phyloP scores from a whole-genome alignment of 352 stramenopile species.

The Globisporangium viniferum region DNA sequence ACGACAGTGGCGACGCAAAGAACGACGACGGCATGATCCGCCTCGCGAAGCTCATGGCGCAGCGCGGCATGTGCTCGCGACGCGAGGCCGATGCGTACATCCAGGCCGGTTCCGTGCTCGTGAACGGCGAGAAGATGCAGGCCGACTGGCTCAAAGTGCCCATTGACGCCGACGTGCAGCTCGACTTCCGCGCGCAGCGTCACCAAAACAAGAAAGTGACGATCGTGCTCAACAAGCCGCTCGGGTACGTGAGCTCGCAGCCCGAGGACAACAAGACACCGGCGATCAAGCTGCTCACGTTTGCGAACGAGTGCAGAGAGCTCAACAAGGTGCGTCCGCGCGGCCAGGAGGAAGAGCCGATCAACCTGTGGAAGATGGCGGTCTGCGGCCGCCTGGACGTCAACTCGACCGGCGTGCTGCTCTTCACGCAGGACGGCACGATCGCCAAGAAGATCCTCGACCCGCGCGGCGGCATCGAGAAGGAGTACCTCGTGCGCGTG shows the following conservation, averaged over 20 bases:
- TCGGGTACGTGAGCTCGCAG: slow-evolving; percentile 81
- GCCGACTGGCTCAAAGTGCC: slow-evolving; percentile 72
- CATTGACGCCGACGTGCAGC: slow-evolving; percentile 46
- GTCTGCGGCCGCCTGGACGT: slow-evolving; percentile 79
- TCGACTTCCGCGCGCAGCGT: slow-evolving; percentile 62
- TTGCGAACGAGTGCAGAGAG: slow-evolving; percentile 74
- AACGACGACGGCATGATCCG: slow-evolving; percentile 38
- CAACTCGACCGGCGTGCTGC: slow-evolving; percentile 77
- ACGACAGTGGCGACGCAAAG: neutral
- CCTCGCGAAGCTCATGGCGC: slow-evolving; percentile 78
- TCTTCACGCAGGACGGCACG: slow-evolving; percentile 81
- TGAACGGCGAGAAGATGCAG: slow-evolving; percentile 66
- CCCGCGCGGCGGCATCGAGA: slow-evolving; percentile 66
- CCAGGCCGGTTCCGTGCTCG: slow-evolving; percentile 63
- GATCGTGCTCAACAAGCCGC: slow-evolving; percentile 79
- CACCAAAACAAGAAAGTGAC: slow-evolving; percentile 79
- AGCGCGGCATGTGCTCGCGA: slow-evolving; percentile 72
- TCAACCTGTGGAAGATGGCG: slow-evolving; percentile 73
- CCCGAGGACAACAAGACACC: slow-evolving; percentile 61
- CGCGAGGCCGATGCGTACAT: slow-evolving; percentile 83
- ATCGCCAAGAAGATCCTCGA: slow-evolving; percentile 80
- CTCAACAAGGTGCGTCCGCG: slow-evolving; percentile 43
- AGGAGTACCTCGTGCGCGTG: slow-evolving; percentile 84
- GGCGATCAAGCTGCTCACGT: slow-evolving; percentile 71
- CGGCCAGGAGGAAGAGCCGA: slow-evolving; percentile 39